These are phyloP conservation scores for Trematosphaeria pertusa DNA, from an alignment of 2,329 filamentous ascomycete species.

Conservation along the genomic window DNA sequence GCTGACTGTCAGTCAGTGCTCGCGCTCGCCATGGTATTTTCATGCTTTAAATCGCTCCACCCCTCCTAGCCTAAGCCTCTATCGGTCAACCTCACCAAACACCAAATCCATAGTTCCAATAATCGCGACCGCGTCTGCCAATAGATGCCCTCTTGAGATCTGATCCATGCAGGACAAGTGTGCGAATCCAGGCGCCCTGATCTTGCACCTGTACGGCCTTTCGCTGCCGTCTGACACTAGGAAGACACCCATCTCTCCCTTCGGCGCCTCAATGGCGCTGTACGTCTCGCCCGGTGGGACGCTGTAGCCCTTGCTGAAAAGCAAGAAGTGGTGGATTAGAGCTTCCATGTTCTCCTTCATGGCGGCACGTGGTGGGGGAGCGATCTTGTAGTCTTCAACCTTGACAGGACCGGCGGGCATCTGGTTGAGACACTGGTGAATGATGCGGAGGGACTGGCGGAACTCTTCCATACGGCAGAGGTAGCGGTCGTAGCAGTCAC, in stretches of 20 bases:
- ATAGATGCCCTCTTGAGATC: conserved; percentile 85
- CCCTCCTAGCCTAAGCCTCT: background rate
- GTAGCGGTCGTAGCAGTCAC: conserved; percentile 99
- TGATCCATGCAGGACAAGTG: conserved; percentile 96
- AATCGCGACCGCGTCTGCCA: conserved; percentile 96
- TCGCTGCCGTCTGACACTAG: conserved; percentile 96
- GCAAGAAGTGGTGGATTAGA: conserved; percentile 97
- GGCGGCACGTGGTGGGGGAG: conserved; percentile 90
- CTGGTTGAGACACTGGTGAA: conserved; percentile 98
- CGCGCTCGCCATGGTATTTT: background rate
- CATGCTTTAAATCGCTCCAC: background rate
- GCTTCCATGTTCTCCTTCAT: conserved; percentile 99
- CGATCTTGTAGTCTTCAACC: conserved; percentile 98
- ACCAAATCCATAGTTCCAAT: conserved; percentile 66
- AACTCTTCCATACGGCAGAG: conserved; percentile 99
- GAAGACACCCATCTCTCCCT: conserved; percentile 99
- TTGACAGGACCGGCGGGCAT: conserved; percentile 95
- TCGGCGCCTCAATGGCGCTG: conserved; percentile 97
- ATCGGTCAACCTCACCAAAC: conserved; percentile 42
- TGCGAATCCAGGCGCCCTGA: conserved; percentile 94
- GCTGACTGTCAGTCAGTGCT: conserved; percentile 1
- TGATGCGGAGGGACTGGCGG: conserved; percentile 96
- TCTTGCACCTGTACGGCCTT: conserved; percentile 96
- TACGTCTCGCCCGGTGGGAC: conserved; percentile 98
- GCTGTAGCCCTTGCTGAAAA: conserved; percentile 98